Conservation (phyloP, 2,329 filamentous ascomycete genomes). For the Epichloe festucae region DNA sequence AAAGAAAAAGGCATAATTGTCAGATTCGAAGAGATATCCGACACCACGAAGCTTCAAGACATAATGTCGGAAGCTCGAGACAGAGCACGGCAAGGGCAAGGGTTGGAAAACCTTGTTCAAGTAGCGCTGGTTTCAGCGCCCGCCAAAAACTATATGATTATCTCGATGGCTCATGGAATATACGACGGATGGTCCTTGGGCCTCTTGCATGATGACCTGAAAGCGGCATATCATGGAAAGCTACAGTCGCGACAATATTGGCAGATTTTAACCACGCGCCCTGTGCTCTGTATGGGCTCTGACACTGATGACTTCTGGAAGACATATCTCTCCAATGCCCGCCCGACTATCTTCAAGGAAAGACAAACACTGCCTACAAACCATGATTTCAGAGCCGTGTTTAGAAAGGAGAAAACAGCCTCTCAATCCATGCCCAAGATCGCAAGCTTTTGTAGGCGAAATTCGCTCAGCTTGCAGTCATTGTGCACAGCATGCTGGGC, state of each 20-base stretch:
- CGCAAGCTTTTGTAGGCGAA: constrained; percentile 47
- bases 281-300: not conserved
- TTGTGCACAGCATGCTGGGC: constrained; percentile 69
- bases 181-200: constrained; percentile 82
- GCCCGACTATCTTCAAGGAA: constrained; percentile 21
- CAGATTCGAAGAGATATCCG: constrained; percentile 12
- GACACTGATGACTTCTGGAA: constrained; percentile 51
- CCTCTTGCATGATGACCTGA: constrained; percentile 59
- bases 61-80: constrained; percentile 25
- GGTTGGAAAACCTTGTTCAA: constrained; percentile 32
- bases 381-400: constrained; percentile 1
- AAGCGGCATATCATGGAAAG: constrained; percentile 44
- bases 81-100: constrained; percentile 24
- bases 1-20: constrained; percentile 13
- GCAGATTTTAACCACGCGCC: constrained; percentile 9
- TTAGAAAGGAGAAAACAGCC: constrained; percentile 8
- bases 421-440: constrained; percentile 7
- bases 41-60: constrained; percentile 20
- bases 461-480: constrained; percentile 61
- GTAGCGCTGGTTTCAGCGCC: constrained; percentile 27
- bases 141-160: constrained; percentile 30
- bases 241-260: constrained; percentile 26
- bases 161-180: constrained; percentile 75
- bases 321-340: constrained; percentile 44
- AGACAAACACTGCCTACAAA: not conserved